Conservation (phyloP, 1,284 basidiomycete genomes). For the Fomitopsis schrenkii region DNA sequence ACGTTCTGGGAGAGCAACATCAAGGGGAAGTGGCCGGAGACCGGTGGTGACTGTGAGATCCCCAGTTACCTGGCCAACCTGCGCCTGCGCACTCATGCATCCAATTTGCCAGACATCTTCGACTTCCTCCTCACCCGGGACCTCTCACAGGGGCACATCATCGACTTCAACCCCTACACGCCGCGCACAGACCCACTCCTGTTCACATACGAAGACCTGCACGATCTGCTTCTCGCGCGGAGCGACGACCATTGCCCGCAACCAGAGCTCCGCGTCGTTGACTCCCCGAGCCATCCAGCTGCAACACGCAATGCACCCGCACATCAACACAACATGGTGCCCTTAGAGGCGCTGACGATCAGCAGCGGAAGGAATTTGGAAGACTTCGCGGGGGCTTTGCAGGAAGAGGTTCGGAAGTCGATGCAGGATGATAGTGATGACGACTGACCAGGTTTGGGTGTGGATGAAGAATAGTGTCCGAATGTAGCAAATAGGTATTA, state of each 20-base stretch:
- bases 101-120: slow-evolving; percentile 61
- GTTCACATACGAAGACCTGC: slow-evolving; percentile 81
- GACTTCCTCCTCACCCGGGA: slow-evolving; percentile 87
- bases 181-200: slow-evolving; percentile 83
- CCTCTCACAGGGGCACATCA: slow-evolving; percentile 67
- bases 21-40: slow-evolving; percentile 51
- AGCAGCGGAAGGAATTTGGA: slow-evolving; percentile 70
- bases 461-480: not conserved
- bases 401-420: slow-evolving; percentile 48
- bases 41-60: slow-evolving; percentile 60
- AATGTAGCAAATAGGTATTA: not conserved
- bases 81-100: not conserved
- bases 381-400: slow-evolving; percentile 72
- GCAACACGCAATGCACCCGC: slow-evolving; percentile 65
- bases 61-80: slow-evolving; percentile 7
- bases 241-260: not conserved
- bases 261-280: slow-evolving; percentile 67
- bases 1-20: slow-evolving; percentile 72
- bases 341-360: slow-evolving; percentile 80
- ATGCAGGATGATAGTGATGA: slow-evolving; percentile 19
- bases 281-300: slow-evolving; percentile 65
- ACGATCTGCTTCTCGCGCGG: slow-evolving; percentile 31
- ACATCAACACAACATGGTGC: slow-evolving; percentile 90
- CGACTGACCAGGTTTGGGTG: not conserved
- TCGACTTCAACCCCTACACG: slow-evolving; percentile 92